These are phyloP conservation scores for Stropharia rugosoannulata DNA, from an alignment of 768 basidiomycete species.

Conservation along the genomic window DNA sequence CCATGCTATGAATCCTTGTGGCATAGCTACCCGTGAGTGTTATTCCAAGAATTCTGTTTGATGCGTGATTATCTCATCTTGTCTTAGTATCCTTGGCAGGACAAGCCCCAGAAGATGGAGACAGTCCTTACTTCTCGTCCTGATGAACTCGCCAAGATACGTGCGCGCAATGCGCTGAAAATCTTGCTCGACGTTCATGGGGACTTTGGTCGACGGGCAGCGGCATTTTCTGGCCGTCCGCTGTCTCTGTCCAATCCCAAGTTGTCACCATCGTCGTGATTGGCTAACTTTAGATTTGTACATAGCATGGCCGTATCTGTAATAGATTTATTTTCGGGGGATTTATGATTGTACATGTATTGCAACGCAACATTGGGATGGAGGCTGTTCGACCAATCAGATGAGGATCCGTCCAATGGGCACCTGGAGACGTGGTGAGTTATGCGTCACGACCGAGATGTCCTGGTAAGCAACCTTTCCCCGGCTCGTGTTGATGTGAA, in stretches of 20 bases:
- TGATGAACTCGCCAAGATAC: conserved; percentile 84
- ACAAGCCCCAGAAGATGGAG: conserved; percentile 62
- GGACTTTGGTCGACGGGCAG: conserved; percentile 73
- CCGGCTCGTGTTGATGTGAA: conserved; percentile 30
- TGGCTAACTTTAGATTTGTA: conserved; percentile 7
- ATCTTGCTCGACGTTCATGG: conserved; percentile 88
- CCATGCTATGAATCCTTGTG: conserved; percentile 9
- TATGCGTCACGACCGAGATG: conserved; percentile 23
- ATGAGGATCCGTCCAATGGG: not conserved
- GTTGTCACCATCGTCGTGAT: conserved; percentile 28
- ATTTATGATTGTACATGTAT: conserved; percentile 3
- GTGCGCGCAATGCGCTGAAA: conserved; percentile 94
- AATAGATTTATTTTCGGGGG: conserved; percentile 11
- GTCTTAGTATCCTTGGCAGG: conserved; percentile 79
- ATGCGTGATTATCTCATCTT: conserved; percentile 18
- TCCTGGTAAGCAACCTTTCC: conserved; percentile 12
- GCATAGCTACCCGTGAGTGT: conserved; percentile 47
- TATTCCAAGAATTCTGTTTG: conserved; percentile 22
- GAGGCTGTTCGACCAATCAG: conserved; percentile 7
- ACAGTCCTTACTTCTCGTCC: conserved; percentile 68
- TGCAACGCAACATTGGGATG: not conserved
- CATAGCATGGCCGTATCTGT: conserved; percentile 4
- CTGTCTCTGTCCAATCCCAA: conserved; percentile 40
- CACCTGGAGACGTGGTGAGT: conserved; percentile 17
- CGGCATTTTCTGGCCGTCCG: conserved; percentile 34